Conservation (phyloP, 73 alveolate genomes). For the Vitrella brassicaformis region DNA sequence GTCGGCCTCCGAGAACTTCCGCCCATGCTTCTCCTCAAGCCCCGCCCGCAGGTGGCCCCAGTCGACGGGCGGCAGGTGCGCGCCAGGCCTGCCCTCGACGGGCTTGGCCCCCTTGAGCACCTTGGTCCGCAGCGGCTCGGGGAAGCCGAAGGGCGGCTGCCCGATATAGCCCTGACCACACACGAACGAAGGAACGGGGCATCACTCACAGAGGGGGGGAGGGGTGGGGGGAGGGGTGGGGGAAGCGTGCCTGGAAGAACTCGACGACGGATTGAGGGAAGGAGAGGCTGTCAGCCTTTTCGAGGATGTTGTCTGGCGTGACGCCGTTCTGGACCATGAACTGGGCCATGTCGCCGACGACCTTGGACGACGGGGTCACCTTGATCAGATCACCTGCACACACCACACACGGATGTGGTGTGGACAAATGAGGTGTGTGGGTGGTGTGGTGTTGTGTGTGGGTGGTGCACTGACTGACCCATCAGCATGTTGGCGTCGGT, state of each 20-base stretch:
- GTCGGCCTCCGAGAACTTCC: not conserved
- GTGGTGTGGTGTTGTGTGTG: too few species aligned
- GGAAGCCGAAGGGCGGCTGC: not conserved
- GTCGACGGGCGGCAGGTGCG: not conserved
- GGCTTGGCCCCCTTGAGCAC: not conserved
- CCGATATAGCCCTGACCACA: not conserved
- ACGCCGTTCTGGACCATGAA: not conserved
- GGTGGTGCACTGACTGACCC: too few species aligned
- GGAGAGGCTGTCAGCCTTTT: not conserved
- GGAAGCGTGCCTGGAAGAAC: not conserved
- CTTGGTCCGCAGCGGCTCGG: not conserved
- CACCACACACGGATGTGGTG: too few species aligned
- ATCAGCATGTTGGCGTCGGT: not conserved
- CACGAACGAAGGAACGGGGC: not conserved
- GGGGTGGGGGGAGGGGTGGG: too few species aligned
- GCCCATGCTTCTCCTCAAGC: not conserved
- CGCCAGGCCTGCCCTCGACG: not conserved
- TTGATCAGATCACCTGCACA: not conserved
- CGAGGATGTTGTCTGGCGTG: not conserved
- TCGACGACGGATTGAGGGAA: not conserved
- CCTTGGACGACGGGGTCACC: not conserved
- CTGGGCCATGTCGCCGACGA: not conserved
- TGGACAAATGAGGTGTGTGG: too few species aligned
- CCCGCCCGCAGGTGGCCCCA: not conserved
- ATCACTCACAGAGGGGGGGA: not conserved